Evolutionary conservation across 192 early-diverging fungal genomes (phyloP), one percentile per base, ranked within the genome.

Genomic region (Gigaspora rosea): DNA sequence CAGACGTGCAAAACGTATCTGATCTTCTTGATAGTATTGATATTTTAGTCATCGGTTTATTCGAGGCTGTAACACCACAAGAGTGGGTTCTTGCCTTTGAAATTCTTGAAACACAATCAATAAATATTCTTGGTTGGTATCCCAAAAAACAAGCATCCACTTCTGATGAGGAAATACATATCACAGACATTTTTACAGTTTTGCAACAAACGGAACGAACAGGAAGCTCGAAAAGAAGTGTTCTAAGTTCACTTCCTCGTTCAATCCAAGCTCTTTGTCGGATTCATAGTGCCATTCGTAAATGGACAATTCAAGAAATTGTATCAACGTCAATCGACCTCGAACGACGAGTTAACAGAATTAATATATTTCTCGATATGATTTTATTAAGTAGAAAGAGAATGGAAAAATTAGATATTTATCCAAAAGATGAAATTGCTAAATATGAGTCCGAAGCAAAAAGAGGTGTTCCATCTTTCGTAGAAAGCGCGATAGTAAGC

Each of bases 301-400:
- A 87, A 4, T 94, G 91, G 90, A 86, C 90, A 2, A 90, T 89
- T 57, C 78, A 84, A 0, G 88, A 94, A 75, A 79, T 94, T 52
- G 76, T 88, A 3, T 80, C 85, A 18, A 80, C 84, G 0, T 73
- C 76, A 0, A 80, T 91, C 57, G 72, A 85, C 49, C 79, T 86
- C 35, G 71, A 86, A 13, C 80, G 82, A 64, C 84, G 92, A n/a
- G 84, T 89, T 1, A 79, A 80, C 0, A 82, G 88, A 9, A 87
- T 94, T 16, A 85, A 90, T 72, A 86, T 81, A 73, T 89, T 91
- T 69, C 63, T 94, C 61, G 79, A 90, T 12, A 78, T 92, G n/a
- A 77, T 91, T 27, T 75, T 83, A 8, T 73, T 88, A 20, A 89
- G 90, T 78, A 84, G 90, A 69, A 76, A 36, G 11, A 18, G 64